phyloP scores from a whole-genome alignment of 2,329 filamentous ascomycete species.

The Paraphoma chrysanthemicola region DNA sequence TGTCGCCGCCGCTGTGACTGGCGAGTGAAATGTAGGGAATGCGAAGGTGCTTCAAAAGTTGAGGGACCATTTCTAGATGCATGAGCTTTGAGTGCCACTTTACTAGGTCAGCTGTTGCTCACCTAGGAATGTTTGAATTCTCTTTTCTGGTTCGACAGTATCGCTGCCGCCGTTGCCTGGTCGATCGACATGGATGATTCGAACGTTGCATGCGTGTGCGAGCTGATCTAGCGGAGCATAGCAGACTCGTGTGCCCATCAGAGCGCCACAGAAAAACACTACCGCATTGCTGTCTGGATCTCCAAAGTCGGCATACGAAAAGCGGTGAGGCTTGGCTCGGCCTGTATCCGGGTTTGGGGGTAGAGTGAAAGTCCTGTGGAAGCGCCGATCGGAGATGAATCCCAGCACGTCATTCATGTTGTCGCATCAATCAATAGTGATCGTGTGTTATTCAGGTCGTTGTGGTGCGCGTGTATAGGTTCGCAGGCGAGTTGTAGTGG shows the following conservation, averaged over 20 bases:
- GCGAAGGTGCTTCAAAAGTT: constrained; percentile 34
- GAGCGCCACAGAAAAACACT: constrained; percentile 37
- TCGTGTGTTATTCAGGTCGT: no score
- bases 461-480: no score
- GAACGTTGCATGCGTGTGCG: constrained; percentile 31
- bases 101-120: neutral
- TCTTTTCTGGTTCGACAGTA: constrained; percentile 27
- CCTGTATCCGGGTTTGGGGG: constrained; percentile 27
- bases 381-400: constrained; percentile 38
- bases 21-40: constrained; percentile 40
- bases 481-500: no score
- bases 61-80: constrained; percentile 35
- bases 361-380: constrained; percentile 32
- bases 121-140: constrained; percentile 38
- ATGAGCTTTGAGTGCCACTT: neutral
- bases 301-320: constrained; percentile 41
- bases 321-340: constrained; percentile 23
- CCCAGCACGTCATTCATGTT: constrained; percentile 26
- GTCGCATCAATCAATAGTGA: neutral
- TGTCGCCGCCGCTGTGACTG: constrained; percentile 40
- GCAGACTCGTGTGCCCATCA: constrained; percentile 33
- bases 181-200: constrained; percentile 40
- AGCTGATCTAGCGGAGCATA: constrained; percentile 37
- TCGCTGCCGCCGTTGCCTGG: constrained; percentile 40
- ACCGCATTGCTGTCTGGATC: constrained; percentile 34